phyloP scores from a whole-genome alignment of 768 basidiomycete species.

The Xerocomus brunneocitrinus region DNA sequence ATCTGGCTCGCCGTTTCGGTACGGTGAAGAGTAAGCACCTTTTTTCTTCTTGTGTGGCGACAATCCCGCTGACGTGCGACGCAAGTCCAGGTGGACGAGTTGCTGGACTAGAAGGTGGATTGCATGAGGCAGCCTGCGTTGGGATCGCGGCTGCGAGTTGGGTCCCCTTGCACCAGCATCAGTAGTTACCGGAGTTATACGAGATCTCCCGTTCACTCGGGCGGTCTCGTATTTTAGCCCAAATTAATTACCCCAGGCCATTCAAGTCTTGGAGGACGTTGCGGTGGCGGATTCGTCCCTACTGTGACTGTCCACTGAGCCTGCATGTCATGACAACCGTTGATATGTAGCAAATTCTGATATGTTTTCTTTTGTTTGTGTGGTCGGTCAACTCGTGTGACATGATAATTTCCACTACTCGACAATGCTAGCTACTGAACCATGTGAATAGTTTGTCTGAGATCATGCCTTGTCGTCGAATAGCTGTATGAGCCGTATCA shows the following conservation, averaged over 20 bases:
- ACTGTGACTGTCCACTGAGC: constrained; percentile 19
- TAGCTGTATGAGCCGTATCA: constrained; percentile 2
- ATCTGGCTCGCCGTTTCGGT: constrained; percentile 16
- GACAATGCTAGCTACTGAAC: neutral
- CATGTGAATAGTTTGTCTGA: neutral
- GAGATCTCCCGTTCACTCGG: neutral
- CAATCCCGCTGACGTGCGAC: neutral
- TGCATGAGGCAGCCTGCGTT: neutral
- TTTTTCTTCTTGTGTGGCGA: accelerated
- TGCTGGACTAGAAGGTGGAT: constrained; percentile 9
- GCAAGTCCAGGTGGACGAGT: constrained; percentile 11
- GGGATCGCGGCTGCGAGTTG: constrained; percentile 5
- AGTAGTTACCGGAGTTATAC: constrained; percentile 15
- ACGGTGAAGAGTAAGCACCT: constrained; percentile 18
- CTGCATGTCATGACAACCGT: constrained; percentile 32
- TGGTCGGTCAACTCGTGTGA: neutral
- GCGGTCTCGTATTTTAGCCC: constrained; percentile 21
- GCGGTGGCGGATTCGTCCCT: constrained; percentile 3
- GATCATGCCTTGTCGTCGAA: constrained; percentile 22
- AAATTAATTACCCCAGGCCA: constrained; percentile 39
- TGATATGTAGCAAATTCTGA: constrained; percentile 27
- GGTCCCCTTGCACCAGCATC: constrained; percentile 5
- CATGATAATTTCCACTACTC: neutral
- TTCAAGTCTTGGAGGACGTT: constrained; percentile 25
- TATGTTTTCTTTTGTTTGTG: neutral